Conservation (phyloP, 2,329 filamentous ascomycete species). For the Plenodomus lindquistii region DNA sequence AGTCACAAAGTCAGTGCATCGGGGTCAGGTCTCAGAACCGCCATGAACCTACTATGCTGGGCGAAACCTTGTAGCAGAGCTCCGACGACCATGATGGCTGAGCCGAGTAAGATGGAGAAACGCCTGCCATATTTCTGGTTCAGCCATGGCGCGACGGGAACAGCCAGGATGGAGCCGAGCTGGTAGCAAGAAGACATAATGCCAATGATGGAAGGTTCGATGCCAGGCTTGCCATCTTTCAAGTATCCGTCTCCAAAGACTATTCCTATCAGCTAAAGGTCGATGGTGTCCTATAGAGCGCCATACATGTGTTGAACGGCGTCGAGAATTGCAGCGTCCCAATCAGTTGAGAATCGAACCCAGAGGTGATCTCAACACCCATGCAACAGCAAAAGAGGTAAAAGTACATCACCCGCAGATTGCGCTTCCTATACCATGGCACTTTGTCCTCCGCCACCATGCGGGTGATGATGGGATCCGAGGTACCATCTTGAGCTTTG, state of each 20-base stretch:
- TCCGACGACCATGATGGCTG: constrained; percentile 61
- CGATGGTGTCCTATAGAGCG: no score
- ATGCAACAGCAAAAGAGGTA: constrained; percentile 43
- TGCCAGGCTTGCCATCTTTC: constrained; percentile 19
- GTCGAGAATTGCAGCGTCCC: constrained; percentile 42
- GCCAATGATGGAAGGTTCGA: constrained; percentile 33
- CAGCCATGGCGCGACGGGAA: constrained; percentile 39
- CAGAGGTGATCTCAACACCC: constrained; percentile 46
- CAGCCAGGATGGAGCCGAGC: constrained; percentile 40
- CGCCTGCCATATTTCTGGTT: constrained; percentile 55
- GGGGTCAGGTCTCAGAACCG: not conserved
- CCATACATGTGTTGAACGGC: constrained; percentile 40
- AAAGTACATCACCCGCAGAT: constrained; percentile 46
- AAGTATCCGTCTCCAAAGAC: constrained; percentile 37
- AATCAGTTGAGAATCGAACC: constrained; percentile 45
- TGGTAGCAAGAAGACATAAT: constrained; percentile 43
- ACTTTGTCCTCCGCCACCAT: constrained; percentile 49
- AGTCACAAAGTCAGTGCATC: constrained; percentile 4
- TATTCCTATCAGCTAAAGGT: constrained; percentile 14
- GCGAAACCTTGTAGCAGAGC: constrained; percentile 61
- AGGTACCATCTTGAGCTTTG: constrained; percentile 27
- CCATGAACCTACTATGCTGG: constrained; percentile 30
- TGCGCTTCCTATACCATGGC: constrained; percentile 49
- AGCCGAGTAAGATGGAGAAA: constrained; percentile 62
- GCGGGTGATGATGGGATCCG: constrained; percentile 50